Base-by-base conservation (phyloP, 345 rosid genomes). In the Hevea brasiliensis region DNA sequence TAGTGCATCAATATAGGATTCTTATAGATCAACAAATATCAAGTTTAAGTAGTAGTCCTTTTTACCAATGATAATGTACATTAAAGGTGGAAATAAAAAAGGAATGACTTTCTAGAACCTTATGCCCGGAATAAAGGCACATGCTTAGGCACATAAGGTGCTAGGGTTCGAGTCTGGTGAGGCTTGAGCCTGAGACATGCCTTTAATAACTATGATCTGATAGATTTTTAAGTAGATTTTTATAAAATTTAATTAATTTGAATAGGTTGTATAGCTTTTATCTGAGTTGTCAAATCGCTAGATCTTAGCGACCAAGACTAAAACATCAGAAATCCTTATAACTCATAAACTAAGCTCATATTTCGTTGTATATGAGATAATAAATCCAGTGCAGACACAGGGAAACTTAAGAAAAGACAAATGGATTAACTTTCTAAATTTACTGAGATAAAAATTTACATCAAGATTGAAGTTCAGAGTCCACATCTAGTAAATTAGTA, bases 401-500 rank as follows among this genome's bases (percentile, higher is more conserved):
- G 45, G 27, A 15, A 29, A 26, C 21, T 2, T 13, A 24, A 23
- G 50, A 35, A 61, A 8, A 70, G 24, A 18, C 42, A 57, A 61
- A 18, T 21, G 53, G 71, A 47, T 62, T 44, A n/a, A 1, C 21
- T 41, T 40, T 17, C 4, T 50, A 63, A 44, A 64, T 7, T 64
- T 53, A 15, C 27, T 32, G 23, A 10, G 55, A 21, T 1, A 57
- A 70, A 44, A 23, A 6, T 48, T 53, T 67, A 32, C 7, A 15
- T 47, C 7, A 35, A 13, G 10, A 24, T 42, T 40, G 42, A 42
- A n/a, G 15, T 57, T 24, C 41, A 42, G 20, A 56, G 15, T 41
- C 18, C 40, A 53, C 64, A 42, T 56, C 64, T 40, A 74, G 61
- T n/a, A n/a, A n/a, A n/a, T 35, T 47, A 14, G 26, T 59, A 72